A percentile compares a stretch with the other conserved stretches of the same genome.
Conservation (phyloP, 2,329 filamentous ascomycete genomes). For the Atkinsonella texensis region DNA sequence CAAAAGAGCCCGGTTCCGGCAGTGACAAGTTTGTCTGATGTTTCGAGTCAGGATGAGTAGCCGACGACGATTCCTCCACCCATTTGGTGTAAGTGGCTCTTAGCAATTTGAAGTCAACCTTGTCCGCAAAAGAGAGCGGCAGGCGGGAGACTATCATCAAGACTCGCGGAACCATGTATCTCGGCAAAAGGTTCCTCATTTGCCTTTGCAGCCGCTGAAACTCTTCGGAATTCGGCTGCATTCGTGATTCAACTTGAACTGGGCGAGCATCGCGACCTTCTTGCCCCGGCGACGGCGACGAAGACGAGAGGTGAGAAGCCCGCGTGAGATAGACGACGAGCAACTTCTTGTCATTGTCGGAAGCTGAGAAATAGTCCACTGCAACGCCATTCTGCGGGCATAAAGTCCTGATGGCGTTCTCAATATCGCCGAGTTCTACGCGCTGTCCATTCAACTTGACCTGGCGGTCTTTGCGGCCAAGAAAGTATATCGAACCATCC, state of each 20-base stretch:
- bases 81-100: background rate
- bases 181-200: background rate
- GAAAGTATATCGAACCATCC: background rate
- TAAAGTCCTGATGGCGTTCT: slow-evolving; percentile 1
- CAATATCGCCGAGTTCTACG: slow-evolving; percentile 5
- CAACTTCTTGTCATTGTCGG: background rate
- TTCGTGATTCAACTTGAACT: background rate
- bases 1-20: background rate
- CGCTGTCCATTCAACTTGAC: slow-evolving; percentile 6
- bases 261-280: background rate
- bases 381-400: background rate
- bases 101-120: background rate
- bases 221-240: background rate
- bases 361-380: background rate
- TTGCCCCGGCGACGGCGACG: background rate
- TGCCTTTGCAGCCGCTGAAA: background rate
- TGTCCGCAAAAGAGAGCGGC: background rate
- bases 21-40: background rate
- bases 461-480: background rate
- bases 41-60: background rate
- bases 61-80: background rate
- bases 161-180: background rate
- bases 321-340: background rate
- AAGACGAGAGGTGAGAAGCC: background rate
- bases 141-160: background rate